Evolutionary conservation across 2,329 filamentous ascomycete genomes (phyloP).

Genomic region (Incumbomyces lentus): DNA sequence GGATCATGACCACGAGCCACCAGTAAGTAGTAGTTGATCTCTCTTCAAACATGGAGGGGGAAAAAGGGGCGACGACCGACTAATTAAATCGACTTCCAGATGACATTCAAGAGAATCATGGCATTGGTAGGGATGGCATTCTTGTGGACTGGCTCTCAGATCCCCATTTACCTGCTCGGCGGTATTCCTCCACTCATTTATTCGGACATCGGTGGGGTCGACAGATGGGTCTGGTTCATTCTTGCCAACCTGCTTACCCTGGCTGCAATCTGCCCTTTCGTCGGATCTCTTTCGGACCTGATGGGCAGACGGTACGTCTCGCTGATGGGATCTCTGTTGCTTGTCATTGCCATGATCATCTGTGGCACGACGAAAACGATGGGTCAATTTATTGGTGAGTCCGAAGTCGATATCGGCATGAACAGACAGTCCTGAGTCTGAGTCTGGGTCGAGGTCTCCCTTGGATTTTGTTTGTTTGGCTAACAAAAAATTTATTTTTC

Average conservation of each 20-base stretch:
- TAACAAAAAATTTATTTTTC: neutral
- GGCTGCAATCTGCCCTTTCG: constrained; percentile 51
- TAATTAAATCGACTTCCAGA: constrained; percentile 6
- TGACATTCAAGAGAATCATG: constrained; percentile 28
- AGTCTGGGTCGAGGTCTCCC: too few species aligned
- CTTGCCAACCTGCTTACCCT: constrained; percentile 45
- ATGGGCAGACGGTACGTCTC: constrained; percentile 52
- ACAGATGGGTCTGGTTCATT: constrained; percentile 50
- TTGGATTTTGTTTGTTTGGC: too few species aligned
- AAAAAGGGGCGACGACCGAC: neutral
- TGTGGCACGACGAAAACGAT: constrained; percentile 48
- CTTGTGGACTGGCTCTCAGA: constrained; percentile 52
- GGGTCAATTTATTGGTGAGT: constrained; percentile 39
- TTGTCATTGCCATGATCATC: constrained; percentile 51
- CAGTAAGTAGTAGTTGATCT: constrained; percentile 27
- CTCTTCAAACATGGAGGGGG: neutral
- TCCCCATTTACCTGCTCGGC: constrained; percentile 46
- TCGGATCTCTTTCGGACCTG: constrained; percentile 55
- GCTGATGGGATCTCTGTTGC: constrained; percentile 42
- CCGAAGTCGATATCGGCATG: too few species aligned
- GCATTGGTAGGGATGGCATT: constrained; percentile 49
- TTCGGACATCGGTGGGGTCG: constrained; percentile 48
- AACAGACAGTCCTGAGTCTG: too few species aligned
- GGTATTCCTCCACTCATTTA: constrained; percentile 47
- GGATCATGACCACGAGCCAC: constrained; percentile 38